These are phyloP conservation scores for Hyphopichia fennica DNA, from an alignment of 1,139 yeast species.

Conservation along the genomic window DNA sequence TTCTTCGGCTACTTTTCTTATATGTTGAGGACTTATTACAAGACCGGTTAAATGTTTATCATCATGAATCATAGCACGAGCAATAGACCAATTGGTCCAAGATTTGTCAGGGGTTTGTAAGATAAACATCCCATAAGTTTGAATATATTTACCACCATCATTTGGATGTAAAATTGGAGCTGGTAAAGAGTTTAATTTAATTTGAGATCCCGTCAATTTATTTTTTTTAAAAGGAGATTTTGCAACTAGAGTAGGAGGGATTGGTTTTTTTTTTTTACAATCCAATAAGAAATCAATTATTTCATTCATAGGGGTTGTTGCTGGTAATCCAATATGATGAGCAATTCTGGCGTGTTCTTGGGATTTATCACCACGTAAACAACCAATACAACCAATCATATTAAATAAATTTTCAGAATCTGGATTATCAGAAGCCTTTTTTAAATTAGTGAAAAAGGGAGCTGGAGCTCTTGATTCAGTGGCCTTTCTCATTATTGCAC, in stretches of 20 bases:
- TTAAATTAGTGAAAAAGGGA: conserved; percentile 15
- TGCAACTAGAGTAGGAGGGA: conserved; percentile 10
- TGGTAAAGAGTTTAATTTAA: conserved; percentile 13
- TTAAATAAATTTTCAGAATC: conserved; percentile 11
- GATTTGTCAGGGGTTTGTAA: conserved; percentile 16
- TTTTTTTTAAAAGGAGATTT: conserved; percentile 15
- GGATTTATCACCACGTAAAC: conserved; percentile 10
- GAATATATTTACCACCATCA: conserved; percentile 19
- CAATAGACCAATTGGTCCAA: conserved; percentile 21
- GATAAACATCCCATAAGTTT: conserved; percentile 19
- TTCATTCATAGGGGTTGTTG: conserved; percentile 28
- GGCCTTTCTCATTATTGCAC: conserved; percentile 17
- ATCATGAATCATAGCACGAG: conserved; percentile 16
- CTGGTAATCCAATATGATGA: conserved; percentile 14
- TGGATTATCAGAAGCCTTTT: conserved; percentile 8
- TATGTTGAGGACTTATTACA: conserved; percentile 18
- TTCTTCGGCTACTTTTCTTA: conserved; percentile 14
- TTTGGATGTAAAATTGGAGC: conserved; percentile 13
- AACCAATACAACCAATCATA: conserved; percentile 15
- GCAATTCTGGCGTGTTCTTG: conserved; percentile 19
- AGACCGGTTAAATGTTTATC: conserved; percentile 16
- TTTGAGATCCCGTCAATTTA: conserved; percentile 10
- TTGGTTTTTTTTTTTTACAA: conserved; percentile 8
- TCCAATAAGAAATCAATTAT: conserved; percentile 27
- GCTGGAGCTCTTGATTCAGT: conserved; percentile 14